Base-by-base conservation (phyloP, 2,329 filamentous ascomycete genomes). In the Pseudogymnoascus sp. region DNA sequence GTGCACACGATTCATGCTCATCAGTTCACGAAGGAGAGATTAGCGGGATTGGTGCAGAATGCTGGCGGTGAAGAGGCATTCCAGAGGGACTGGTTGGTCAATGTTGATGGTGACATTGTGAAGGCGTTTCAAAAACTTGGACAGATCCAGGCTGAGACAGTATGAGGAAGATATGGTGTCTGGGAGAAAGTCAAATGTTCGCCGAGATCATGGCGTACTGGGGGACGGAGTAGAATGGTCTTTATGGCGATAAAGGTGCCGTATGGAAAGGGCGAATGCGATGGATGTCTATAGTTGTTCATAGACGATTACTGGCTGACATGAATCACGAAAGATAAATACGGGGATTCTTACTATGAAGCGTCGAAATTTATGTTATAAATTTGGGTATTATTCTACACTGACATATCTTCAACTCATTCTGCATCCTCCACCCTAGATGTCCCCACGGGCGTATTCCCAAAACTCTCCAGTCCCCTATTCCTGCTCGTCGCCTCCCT, bases 51-150 rank as follows among this genome's bases (percentile, higher is more conserved):
- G 4, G 81, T 91, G 18, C 75, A 76, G 58, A 75, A 78, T 3
- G 78, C 78, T 3, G 89, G 89, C 1, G 88, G 88, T 0, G 81
- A 87, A 67, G 77, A 81, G 58, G 74, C 70, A 2, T 93, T 94
- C 71, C 79, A 86, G 70, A 79, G 82, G 61, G 79, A 86, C 58
- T 92, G 86, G 83, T 74, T 85, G 12, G 79, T 79, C n/a, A 89
- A 91, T 64, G 88, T 94, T 25, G 90, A 94, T 71, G 80, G 79
- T 66, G 85, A 91, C 62, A 81, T 92, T 14, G 67, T 93, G 64
- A 76, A 77, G 9, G 82, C 79, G n/a, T 93, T 91, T 70, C 74
- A 78, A 66, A 68, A 68, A 39, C 64, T 82, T 32, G 57, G 57
- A 4, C 57, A 58, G 32, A 54, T n/a, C n/a, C 43, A 18, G 18